A percentile compares a stretch with the other conserved stretches of the same genome.
Evolutionary conservation across 345 rosid species (phyloP).

Genomic region (Citrus unshiu): DNA sequence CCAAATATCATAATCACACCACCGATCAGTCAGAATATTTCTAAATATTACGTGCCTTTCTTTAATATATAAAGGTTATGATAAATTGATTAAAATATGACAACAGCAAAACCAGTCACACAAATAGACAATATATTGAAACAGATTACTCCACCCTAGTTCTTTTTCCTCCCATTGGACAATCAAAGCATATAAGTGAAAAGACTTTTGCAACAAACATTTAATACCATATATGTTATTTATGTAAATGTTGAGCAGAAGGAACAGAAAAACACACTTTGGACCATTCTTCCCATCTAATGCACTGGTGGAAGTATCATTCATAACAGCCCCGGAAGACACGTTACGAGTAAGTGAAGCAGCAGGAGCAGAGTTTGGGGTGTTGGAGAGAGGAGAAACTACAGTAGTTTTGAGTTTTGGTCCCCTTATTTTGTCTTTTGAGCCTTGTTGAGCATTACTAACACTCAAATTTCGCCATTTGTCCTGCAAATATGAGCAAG

Average conservation of each 20-base stretch:
- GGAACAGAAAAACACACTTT: slow-evolving; percentile 20
- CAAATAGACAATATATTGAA: background rate
- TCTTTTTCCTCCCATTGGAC: background rate
- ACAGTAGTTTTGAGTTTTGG: slow-evolving; percentile 33
- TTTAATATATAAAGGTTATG: background rate
- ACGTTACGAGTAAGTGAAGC: slow-evolving; percentile 26
- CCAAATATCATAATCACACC: background rate
- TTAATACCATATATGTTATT: background rate
- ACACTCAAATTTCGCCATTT: slow-evolving; percentile 84
- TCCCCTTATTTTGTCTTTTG: slow-evolving; percentile 50
- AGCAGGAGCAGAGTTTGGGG: slow-evolving; percentile 32
- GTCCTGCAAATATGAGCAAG: slow-evolving; percentile 42
- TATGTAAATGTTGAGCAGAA: background rate
- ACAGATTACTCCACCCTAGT: background rate
- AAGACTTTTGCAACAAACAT: background rate
- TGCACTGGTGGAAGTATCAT: slow-evolving; percentile 24
- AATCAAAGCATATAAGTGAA: background rate
- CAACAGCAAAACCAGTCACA: background rate
- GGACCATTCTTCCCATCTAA: slow-evolving; percentile 38
- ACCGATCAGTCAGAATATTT: background rate
- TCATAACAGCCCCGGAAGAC: slow-evolving; percentile 25
- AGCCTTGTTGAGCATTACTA: slow-evolving; percentile 48
- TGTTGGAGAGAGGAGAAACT: slow-evolving; percentile 14
- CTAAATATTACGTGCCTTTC: background rate
- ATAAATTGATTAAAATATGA: background rate